These are phyloP conservation scores for Platanthera zijinensis DNA, from an alignment of 106 monocot genomes.

Conservation along the genomic window DNA sequence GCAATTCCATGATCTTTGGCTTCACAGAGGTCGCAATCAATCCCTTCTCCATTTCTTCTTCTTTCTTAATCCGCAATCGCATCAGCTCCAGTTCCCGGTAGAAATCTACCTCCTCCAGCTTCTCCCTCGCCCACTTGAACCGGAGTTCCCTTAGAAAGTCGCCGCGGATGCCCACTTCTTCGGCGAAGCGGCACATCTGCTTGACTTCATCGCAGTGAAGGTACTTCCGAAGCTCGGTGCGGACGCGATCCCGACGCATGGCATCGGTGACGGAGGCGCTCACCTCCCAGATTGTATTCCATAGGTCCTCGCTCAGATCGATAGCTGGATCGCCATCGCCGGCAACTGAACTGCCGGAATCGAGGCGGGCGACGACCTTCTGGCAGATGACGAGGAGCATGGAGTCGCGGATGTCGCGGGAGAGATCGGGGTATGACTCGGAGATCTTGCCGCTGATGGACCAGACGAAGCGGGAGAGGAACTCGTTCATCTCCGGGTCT, in stretches of 20 bases:
- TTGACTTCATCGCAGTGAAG: slow-evolving; percentile 83
- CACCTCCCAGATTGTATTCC: slow-evolving; percentile 54
- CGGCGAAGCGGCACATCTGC: slow-evolving; percentile 84
- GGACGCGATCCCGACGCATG: slow-evolving; percentile 51
- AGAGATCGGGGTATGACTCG: slow-evolving; percentile 40
- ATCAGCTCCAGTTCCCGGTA: slow-evolving; percentile 35
- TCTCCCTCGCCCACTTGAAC: slow-evolving; percentile 90
- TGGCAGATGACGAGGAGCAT: slow-evolving; percentile 80
- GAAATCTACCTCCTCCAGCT: slow-evolving; percentile 74
- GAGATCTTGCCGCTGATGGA: slow-evolving; percentile 49
- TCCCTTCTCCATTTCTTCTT: slow-evolving; percentile 10
- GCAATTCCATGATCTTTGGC: slow-evolving; percentile 23
- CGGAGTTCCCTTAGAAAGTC: slow-evolving; percentile 69
- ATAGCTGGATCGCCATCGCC: slow-evolving; percentile 15
- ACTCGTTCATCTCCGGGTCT: slow-evolving; percentile 59
- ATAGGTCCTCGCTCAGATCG: slow-evolving; percentile 77
- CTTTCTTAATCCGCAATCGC: slow-evolving; percentile 24
- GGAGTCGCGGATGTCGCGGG: slow-evolving; percentile 35
- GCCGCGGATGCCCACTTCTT: slow-evolving; percentile 69
- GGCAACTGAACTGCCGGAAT: slow-evolving; percentile 2
- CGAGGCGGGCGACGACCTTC: slow-evolving; percentile 46
- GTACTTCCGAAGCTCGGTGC: slow-evolving; percentile 64
- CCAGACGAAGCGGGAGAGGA: slow-evolving; percentile 78
- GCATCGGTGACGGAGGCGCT: slow-evolving; percentile 48
- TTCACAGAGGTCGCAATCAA: background rate